A percentile compares a stretch with the other conserved stretches of the same genome.
Conservation (phyloP, 352 stramenopile genomes). For the Globisporangium mamillatum region DNA sequence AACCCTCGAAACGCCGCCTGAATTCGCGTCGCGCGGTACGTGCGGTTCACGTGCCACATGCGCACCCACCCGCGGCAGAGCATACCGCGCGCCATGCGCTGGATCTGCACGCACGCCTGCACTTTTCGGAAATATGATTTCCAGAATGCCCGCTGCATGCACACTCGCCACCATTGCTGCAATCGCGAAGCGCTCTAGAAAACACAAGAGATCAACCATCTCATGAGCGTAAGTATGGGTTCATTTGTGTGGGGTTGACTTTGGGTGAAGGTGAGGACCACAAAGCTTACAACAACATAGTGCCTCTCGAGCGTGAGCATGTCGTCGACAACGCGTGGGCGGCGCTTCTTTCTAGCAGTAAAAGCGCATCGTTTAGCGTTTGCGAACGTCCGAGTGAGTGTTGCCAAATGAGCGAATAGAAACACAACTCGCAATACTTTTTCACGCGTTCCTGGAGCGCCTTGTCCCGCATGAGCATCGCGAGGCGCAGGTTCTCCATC, state of each 20-base stretch:
- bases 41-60: conserved; percentile 57
- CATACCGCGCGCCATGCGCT: conserved; percentile 50
- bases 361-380: neutral
- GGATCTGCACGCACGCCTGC: conserved; percentile 43
- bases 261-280: neutral
- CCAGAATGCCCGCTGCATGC: conserved; percentile 45
- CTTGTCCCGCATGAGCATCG: conserved; percentile 41
- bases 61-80: conserved; percentile 44
- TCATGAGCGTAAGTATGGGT: neutral
- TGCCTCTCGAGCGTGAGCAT: conserved; percentile 64
- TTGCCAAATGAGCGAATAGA: neutral
- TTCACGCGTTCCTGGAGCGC: conserved; percentile 35
- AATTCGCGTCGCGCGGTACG: conserved; percentile 43
- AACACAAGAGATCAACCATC: neutral
- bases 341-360: conserved; percentile 36
- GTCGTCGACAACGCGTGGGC: conserved; percentile 65
- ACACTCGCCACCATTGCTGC: conserved; percentile 57
- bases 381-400: neutral
- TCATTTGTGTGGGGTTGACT: too few species aligned
- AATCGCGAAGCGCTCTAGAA: conserved; percentile 36
- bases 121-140: conserved; percentile 39
- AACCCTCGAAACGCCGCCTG: conserved; percentile 60
- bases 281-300: conserved; percentile 33
- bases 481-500: conserved; percentile 60
- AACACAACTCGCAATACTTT: conserved; percentile 23